Evolutionary conservation across 345 rosid genomes (phyloP), one percentile per base, ranked within the genome.

Genomic region (Diplotaxis tenuifolia): DNA sequence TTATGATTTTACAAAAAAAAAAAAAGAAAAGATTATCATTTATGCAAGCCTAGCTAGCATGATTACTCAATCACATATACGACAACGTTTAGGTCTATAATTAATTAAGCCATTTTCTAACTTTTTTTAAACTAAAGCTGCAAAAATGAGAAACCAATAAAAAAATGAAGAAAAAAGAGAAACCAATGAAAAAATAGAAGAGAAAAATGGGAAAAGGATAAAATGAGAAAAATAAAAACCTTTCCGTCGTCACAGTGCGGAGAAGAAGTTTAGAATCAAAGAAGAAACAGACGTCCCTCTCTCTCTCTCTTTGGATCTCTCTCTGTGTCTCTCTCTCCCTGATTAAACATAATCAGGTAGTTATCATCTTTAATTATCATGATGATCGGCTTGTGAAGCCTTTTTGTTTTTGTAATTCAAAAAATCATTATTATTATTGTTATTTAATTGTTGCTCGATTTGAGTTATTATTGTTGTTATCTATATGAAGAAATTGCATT

Each of bases 341-440:
- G 80, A 71, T 76, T 76, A 71, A 27, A 58, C 72, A 55, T 76
- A 76, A 71, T 76, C 80, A 76, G 80, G 80, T 76, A 14, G 58
- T 49, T 67, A 62, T 62, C 57, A 36, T 16, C 55, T 36, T 34
- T 34, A 36, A 68, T 67, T 66, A 57, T 64, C 75, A 22, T 4
- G 9, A 36, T 68, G 2, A 75, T 69, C 58, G 25, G 10, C 2
- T 68, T 61, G 23, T 60, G 4, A n/a, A 50, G 19, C 34, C n/a
- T 10, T 36, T 60, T 3, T 10, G 49, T 12, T 14, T 21, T 54
- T 12, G 16, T 10, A 53, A 25, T 4, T 40, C 40, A 29, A 31
- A 31, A 29, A 31, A 31, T 60, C 45, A 3, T 67, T 67, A 10
- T 52, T 73, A 7, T 62, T 19, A 6, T 62, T 70, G 66, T 34